Conservation (phyloP, 108 stramenopile species). For the Chaetoceros tenuissimus region DNA sequence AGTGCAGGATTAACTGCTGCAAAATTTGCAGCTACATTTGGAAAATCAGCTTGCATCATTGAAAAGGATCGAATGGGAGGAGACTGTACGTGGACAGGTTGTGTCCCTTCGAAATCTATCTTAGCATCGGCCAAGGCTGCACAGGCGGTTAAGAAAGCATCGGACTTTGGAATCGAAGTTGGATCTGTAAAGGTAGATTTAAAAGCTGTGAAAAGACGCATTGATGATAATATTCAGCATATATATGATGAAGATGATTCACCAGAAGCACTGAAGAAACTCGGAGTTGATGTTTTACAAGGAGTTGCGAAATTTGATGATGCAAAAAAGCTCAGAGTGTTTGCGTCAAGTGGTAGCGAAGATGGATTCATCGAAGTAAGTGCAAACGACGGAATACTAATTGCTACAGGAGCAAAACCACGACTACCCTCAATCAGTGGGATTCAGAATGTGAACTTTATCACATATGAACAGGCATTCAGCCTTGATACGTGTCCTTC, state of each 20-base stretch:
- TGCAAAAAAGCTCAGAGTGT: conserved; percentile 11
- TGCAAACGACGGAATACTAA: conserved; percentile 51
- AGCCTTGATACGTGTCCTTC: conserved; percentile 39
- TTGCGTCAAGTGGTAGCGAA: conserved; percentile 1
- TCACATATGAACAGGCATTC: conserved; percentile 80
- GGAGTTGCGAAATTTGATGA: conserved; percentile 24
- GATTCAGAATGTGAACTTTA: conserved; percentile 37
- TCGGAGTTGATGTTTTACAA: conserved; percentile 22
- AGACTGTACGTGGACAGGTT: conserved; percentile 83
- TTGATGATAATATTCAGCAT: conserved; percentile 20
- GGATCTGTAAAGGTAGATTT: conserved; percentile 2
- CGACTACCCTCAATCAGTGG: conserved; percentile 23
- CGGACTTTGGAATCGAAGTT: conserved; percentile 9
- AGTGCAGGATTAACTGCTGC: conserved; percentile 74
- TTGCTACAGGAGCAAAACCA: conserved; percentile 72
- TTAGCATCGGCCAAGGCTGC: conserved; percentile 52
- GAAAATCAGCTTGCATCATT: conserved; percentile 50
- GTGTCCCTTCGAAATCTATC: conserved; percentile 80
- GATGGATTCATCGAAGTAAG: conserved; percentile 6
- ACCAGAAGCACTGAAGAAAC: conserved; percentile 28
- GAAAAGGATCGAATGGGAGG: conserved; percentile 69
- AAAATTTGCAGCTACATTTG: conserved; percentile 63
- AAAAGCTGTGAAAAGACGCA: conserved; percentile 16
- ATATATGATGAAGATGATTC: conserved; percentile 57
- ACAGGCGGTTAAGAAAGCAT: conserved; percentile 19